Percentiles rank a stretch among this genome's conserved stretches.
Evolutionary conservation across 164 flowering plant genomes (phyloP).

Genomic region (Vitis vinifera): DNA sequence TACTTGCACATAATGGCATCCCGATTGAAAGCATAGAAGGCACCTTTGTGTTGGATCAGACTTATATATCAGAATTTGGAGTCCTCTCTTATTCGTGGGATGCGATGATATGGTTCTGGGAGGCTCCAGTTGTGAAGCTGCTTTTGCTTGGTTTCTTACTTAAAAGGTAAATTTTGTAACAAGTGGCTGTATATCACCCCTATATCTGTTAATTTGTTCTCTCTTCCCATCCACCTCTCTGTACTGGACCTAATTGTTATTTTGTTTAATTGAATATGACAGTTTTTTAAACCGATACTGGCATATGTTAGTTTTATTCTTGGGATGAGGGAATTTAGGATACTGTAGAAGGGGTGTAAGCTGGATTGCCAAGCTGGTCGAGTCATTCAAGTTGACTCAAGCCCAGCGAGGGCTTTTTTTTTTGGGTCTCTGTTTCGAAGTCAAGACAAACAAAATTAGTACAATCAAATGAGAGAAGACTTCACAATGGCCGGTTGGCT

Average conservation of each 20-base stretch:
- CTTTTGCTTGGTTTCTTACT: constrained; percentile 13
- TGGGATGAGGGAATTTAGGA: too few relatives aligned
- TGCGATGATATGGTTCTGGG: not conserved
- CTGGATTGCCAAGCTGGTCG: too few relatives aligned
- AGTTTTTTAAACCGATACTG: constrained; percentile 4
- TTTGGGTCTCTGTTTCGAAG: too few relatives aligned
- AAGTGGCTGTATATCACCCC: constrained; percentile 33
- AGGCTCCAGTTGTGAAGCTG: constrained; percentile 7
- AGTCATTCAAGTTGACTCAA: too few relatives aligned
- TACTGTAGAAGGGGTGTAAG: too few relatives aligned
- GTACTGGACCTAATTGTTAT: not conserved
- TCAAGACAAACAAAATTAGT: too few relatives aligned
- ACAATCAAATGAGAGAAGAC: too few relatives aligned
- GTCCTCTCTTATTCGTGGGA: not conserved
- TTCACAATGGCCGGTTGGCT: too few relatives aligned
- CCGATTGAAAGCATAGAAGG: not conserved
- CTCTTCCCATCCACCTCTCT: not conserved
- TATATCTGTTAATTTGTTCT: constrained; percentile 12
- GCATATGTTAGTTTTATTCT: too few relatives aligned
- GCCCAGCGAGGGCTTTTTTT: too few relatives aligned
- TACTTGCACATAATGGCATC: not conserved
- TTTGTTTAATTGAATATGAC: constrained; percentile 10
- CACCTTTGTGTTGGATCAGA: not conserved
- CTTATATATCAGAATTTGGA: not conserved
- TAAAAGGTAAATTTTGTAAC: constrained; percentile 18